phyloP scores from a whole-genome alignment of 2,329 filamentous ascomycete species.

The Stachybotrys chlorohalonatus region DNA sequence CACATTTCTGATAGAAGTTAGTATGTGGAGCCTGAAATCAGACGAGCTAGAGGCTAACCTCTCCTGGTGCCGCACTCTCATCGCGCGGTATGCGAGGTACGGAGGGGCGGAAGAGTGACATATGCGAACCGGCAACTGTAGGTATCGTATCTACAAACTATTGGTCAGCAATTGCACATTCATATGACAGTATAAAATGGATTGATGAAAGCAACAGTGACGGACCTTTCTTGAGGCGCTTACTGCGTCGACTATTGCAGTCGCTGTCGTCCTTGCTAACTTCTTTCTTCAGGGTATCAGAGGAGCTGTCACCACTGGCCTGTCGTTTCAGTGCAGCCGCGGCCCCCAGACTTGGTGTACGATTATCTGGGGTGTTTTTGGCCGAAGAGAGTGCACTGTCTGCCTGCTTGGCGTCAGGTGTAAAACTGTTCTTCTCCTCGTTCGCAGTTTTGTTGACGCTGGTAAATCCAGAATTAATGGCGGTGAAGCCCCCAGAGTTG shows the following conservation, averaged over 20 bases:
- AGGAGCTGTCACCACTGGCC: conserved; percentile 48
- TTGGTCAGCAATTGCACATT: not conserved
- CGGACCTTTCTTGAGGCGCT: conserved; percentile 69
- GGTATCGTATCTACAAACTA: conserved; percentile 47
- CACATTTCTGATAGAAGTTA: conserved; percentile 53
- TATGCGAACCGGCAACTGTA: conserved; percentile 91
- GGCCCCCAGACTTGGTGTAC: conserved; percentile 42
- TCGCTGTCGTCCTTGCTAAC: conserved; percentile 51
- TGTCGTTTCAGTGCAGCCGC: conserved; percentile 68
- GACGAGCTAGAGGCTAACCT: conserved; percentile 18
- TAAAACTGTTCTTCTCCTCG: conserved; percentile 45
- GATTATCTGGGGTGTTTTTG: conserved; percentile 57
- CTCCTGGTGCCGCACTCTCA: conserved; percentile 34
- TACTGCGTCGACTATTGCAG: conserved; percentile 70
- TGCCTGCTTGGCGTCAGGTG: conserved; percentile 49
- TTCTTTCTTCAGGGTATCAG: conserved; percentile 33
- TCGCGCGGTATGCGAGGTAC: conserved; percentile 57
- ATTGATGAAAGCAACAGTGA: not conserved
- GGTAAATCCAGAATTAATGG: conserved; percentile 63
- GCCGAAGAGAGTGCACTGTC: conserved; percentile 55
- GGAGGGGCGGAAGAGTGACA: conserved; percentile 84
- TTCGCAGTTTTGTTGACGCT: conserved; percentile 50
- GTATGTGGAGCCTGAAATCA: conserved; percentile 12
- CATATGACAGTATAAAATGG: conserved; percentile 5
- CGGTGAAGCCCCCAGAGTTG: conserved; percentile 51